phyloP scores from a whole-genome alignment of 2,329 filamentous ascomycete genomes.

The Epicoccum nigrum region DNA sequence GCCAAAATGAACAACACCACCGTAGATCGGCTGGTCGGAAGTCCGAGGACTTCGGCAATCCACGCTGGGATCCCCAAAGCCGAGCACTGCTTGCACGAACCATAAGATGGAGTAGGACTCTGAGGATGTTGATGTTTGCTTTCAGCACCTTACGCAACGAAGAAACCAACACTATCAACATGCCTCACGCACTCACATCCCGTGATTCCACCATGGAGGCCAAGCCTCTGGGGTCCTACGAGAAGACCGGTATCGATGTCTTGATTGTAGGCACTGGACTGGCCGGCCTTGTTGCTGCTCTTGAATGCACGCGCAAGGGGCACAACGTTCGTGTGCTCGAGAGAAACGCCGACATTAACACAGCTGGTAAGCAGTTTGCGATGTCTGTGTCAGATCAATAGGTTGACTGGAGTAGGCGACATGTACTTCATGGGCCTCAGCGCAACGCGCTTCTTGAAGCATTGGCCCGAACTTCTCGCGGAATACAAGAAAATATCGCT shows the following conservation, averaged over 20 bases:
- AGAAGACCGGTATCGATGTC: slow-evolving; percentile 49
- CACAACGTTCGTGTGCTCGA: slow-evolving; percentile 50
- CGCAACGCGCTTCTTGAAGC: slow-evolving; percentile 61
- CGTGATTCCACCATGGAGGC: slow-evolving; percentile 55
- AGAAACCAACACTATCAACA: slow-evolving; percentile 19
- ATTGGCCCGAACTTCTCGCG: slow-evolving; percentile 60
- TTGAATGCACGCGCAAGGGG: slow-evolving; percentile 50
- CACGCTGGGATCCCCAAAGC: slow-evolving; percentile 29
- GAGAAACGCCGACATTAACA: slow-evolving; percentile 58
- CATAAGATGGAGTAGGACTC: slow-evolving; percentile 23
- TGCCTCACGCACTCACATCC: slow-evolving; percentile 52
- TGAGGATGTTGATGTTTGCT: slow-evolving; percentile 1
- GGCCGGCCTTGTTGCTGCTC: slow-evolving; percentile 46
- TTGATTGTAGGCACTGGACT: slow-evolving; percentile 49
- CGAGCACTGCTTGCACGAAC: slow-evolving; percentile 17
- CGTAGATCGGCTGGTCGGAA: slow-evolving; percentile 10
- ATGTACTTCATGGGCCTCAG: slow-evolving; percentile 67
- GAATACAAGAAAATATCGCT: slow-evolving; percentile 61
- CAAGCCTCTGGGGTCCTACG: slow-evolving; percentile 60
- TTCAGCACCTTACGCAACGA: slow-evolving; percentile 7
- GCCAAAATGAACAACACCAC: slow-evolving; percentile 13
- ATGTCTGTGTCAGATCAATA: too few species aligned
- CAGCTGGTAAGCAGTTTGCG: slow-evolving; percentile 51
- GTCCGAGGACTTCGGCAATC: slow-evolving; percentile 29
- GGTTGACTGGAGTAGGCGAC: slow-evolving; percentile 51